These are phyloP conservation scores for Hirsutella thompsonii DNA, from an alignment of 2,329 filamentous ascomycete genomes.

Conservation along the genomic window DNA sequence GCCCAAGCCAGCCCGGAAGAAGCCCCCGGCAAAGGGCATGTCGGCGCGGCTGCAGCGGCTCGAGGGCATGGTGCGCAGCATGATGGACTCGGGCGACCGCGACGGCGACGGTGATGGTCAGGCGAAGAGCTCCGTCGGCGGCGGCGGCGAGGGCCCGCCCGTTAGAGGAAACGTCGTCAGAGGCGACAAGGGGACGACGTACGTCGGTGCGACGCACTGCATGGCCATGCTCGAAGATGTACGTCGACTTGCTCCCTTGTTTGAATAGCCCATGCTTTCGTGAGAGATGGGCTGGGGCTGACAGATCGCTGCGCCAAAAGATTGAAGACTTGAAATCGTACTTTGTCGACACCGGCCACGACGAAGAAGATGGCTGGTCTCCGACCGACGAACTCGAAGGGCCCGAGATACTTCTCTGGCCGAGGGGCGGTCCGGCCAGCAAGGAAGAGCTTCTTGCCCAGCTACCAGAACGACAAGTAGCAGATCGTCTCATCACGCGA, in stretches of 20 bases:
- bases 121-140: no score
- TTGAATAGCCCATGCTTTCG: neutral
- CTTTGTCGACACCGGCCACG: conserved; percentile 33
- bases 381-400: conserved; percentile 13
- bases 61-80: conserved; percentile 43
- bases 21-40: conserved; percentile 34
- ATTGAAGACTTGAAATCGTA: conserved; percentile 47
- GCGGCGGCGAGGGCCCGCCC: conserved; percentile 8
- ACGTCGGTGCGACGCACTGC: conserved; percentile 46
- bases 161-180: conserved; percentile 29
- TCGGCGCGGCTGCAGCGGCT: conserved; percentile 39
- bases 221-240: conserved; percentile 49
- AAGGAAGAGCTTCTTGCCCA: conserved; percentile 33
- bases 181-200: conserved; percentile 32
- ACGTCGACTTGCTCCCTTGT: conserved; percentile 11
- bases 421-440: conserved; percentile 22
- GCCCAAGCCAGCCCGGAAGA: conserved; percentile 24
- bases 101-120: neutral
- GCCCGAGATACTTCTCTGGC: conserved; percentile 29
- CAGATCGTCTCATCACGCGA: conserved; percentile 36
- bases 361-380: conserved; percentile 16
- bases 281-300: neutral
- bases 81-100: conserved; percentile 28
- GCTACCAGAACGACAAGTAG: conserved; percentile 31
- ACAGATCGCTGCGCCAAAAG: conserved; percentile 17